Conservation (phyloP, 208 protist genomes). For the Porcisia hertigi region DNA sequence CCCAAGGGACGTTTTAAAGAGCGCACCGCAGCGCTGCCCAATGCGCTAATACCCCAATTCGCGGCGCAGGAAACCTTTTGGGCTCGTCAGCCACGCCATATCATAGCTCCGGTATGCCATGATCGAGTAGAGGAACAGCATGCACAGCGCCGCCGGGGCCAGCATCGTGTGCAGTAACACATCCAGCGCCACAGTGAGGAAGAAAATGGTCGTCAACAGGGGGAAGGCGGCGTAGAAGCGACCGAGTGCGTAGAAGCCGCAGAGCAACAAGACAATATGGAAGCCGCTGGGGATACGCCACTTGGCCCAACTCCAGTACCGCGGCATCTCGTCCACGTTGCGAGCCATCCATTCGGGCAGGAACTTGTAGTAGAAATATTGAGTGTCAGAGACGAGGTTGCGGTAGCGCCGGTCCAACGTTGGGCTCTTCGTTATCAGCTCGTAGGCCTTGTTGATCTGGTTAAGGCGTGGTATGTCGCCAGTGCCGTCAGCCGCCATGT, state of each 20-base stretch:
- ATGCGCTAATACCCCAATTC: slow-evolving; percentile 80
- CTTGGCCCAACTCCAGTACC: slow-evolving; percentile 89
- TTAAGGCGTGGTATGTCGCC: slow-evolving; percentile 84
- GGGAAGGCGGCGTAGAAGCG: slow-evolving; percentile 79
- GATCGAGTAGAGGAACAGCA: slow-evolving; percentile 86
- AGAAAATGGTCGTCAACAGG: slow-evolving; percentile 65
- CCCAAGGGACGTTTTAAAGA: not conserved
- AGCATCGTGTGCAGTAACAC: slow-evolving; percentile 88
- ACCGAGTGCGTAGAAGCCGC: slow-evolving; percentile 73
- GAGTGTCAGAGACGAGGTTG: slow-evolving; percentile 83
- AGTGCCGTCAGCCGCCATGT: slow-evolving; percentile 66
- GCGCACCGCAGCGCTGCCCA: not conserved
- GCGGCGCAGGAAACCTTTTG: slow-evolving; percentile 82
- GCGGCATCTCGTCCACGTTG: slow-evolving; percentile 92
- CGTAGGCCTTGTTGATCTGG: slow-evolving; percentile 90
- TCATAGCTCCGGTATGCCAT: slow-evolving; percentile 81
- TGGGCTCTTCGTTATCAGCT: slow-evolving; percentile 88
- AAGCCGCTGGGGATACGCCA: slow-evolving; percentile 76
- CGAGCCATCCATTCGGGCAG: slow-evolving; percentile 91
- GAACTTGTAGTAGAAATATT: slow-evolving; percentile 89
- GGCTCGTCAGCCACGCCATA: slow-evolving; percentile 90
- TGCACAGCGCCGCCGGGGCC: slow-evolving; percentile 76
- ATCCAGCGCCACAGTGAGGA: slow-evolving; percentile 62
- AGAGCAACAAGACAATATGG: slow-evolving; percentile 63
- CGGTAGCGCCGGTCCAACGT: slow-evolving; percentile 88